Conservation (phyloP, 2,329 filamentous ascomycete species). For the Curvularia verruculosa region DNA sequence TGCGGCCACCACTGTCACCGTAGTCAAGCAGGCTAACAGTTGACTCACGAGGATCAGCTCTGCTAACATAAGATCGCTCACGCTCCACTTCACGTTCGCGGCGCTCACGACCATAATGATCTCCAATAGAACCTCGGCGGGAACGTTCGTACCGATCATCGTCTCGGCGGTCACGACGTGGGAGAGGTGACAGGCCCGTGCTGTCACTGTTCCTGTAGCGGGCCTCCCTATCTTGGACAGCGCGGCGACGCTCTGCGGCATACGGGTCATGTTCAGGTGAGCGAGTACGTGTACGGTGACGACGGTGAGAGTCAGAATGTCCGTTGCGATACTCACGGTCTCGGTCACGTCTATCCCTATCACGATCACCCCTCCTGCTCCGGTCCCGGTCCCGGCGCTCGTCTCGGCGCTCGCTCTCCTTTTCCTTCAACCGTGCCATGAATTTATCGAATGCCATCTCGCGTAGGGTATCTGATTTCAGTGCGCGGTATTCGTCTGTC, state of each 20-base stretch:
- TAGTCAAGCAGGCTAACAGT: conserved; percentile 90
- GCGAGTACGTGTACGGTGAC: conserved; percentile 70
- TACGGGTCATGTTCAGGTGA: conserved; percentile 93
- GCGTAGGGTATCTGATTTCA: conserved; percentile 82
- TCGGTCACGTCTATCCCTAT: conserved; percentile 49
- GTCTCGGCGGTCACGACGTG: conserved; percentile 52
- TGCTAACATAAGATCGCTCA: conserved; percentile 78
- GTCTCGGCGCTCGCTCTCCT: conserved; percentile 69
- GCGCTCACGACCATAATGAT: conserved; percentile 83
- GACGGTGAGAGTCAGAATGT: conserved; percentile 48
- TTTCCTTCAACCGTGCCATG: conserved; percentile 87
- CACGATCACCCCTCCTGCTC: conserved; percentile 48
- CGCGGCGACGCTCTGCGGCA: conserved; percentile 91
- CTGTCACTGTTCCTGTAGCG: conserved; percentile 84
- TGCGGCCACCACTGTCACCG: conserved; percentile 64
- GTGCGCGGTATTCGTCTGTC: conserved; percentile 80
- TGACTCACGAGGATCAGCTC: conserved; percentile 75
- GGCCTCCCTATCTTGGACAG: conserved; percentile 90
- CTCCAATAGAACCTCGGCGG: conserved; percentile 63
- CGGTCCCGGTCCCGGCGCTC: conserved; percentile 61
- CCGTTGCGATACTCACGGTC: conserved; percentile 51
- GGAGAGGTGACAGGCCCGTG: conserved; percentile 64
- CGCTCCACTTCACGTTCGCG: conserved; percentile 88
- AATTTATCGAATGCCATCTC: conserved; percentile 89
- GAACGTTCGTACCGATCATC: conserved; percentile 53